These are phyloP conservation scores for Colletotrichum phormii DNA, from an alignment of 2,329 filamentous ascomycete species.

Conservation along the genomic window DNA sequence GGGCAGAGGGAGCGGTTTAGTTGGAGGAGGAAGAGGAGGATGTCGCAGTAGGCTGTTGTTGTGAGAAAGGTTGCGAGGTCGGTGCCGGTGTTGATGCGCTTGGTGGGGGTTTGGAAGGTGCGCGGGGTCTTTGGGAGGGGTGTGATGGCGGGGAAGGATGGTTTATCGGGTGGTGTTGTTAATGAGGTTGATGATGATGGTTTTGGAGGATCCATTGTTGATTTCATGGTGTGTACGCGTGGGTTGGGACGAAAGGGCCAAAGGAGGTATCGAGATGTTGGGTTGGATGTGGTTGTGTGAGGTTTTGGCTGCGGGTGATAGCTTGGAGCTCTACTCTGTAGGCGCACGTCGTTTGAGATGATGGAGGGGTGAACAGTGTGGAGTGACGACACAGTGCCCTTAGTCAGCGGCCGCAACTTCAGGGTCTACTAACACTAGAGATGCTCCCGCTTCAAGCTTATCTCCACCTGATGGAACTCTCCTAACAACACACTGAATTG, in stretches of 20 bases:
- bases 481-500: not conserved
- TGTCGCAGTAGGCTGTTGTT: slow-evolving; percentile 86
- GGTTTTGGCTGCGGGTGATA: not conserved
- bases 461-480: not conserved
- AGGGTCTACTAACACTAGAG: not conserved
- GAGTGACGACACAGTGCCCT: slow-evolving; percentile 5
- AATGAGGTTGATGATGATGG: not conserved
- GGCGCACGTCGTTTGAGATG: not conserved
- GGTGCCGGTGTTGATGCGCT: slow-evolving; percentile 85
- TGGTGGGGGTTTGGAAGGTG: slow-evolving; percentile 75
- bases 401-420: slow-evolving; percentile 1
- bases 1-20: slow-evolving; percentile 90
- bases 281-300: not conserved
- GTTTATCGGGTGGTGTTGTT: not conserved
- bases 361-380: not conserved
- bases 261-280: not conserved
- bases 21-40: slow-evolving; percentile 88
- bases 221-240: not conserved
- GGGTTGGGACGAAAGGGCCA: not conserved
- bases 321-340: slow-evolving; percentile 1
- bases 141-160: slow-evolving; percentile 48
- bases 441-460: not conserved
- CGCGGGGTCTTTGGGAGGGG: slow-evolving; percentile 63
- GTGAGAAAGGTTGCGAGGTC: slow-evolving; percentile 86
- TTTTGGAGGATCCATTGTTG: slow-evolving; percentile 20